Evolutionary conservation across 1,284 basidiomycete species (phyloP).

Genomic region (Microstroma glucosiphilum): DNA sequence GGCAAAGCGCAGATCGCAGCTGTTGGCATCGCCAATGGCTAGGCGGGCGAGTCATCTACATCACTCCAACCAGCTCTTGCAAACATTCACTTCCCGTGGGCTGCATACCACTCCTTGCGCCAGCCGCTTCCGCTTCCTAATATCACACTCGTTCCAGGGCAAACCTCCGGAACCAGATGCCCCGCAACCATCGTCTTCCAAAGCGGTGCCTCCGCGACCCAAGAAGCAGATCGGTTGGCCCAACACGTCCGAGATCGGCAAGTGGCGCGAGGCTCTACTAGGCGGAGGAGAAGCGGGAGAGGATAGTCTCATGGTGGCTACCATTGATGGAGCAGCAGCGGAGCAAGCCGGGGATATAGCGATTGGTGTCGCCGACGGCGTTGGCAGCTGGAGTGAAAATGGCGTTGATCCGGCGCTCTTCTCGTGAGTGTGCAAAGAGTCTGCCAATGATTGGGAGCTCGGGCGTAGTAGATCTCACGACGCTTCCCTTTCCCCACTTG

Average conservation of each 20-base stretch:
- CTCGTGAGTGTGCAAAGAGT: constrained; percentile 41
- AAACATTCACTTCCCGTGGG: background rate
- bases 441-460: background rate
- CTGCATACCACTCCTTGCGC: background rate
- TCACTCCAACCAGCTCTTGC: no score
- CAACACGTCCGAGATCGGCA: constrained; percentile 57
- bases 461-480: background rate
- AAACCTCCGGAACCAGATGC: constrained; percentile 2
- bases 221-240: constrained; percentile 3
- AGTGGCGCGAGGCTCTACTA: constrained; percentile 61
- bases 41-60: no score
- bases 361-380: constrained; percentile 66
- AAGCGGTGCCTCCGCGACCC: background rate
- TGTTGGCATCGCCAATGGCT: no score
- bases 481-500: background rate
- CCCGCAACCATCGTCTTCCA: background rate
- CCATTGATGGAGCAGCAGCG: constrained; percentile 53
- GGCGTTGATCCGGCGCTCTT: constrained; percentile 77
- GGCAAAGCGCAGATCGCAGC: no score
- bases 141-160: constrained; percentile 2
- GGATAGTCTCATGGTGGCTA: constrained; percentile 55
- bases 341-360: constrained; percentile 61
- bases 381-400: constrained; percentile 66
- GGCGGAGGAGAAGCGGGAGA: constrained; percentile 57
- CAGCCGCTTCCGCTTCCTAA: constrained; percentile 2